Conservation (phyloP, 768 basidiomycete species). For the Cyclocybe cylindracea region DNA sequence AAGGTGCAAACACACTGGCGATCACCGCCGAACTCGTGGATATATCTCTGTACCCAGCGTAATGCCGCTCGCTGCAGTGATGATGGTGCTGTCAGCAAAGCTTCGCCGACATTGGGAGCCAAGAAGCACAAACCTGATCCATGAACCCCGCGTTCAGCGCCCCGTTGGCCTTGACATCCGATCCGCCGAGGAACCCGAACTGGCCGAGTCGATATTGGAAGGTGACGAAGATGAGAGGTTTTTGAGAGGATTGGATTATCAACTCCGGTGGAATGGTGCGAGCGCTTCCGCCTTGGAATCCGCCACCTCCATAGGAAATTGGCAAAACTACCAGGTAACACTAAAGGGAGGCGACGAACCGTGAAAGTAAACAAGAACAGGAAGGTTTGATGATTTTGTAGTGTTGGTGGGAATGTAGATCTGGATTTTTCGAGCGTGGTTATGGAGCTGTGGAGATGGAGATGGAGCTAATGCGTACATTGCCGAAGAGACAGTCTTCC, state of each 20-base stretch:
- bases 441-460: not conserved
- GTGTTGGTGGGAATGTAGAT: constrained; percentile 34
- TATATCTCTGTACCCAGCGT: constrained; percentile 39
- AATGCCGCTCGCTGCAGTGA: constrained; percentile 31
- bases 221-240: constrained; percentile 39
- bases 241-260: constrained; percentile 28
- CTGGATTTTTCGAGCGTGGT: constrained; percentile 14
- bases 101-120: not conserved
- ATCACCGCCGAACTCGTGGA: constrained; percentile 38
- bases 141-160: constrained; percentile 38
- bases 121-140: constrained; percentile 32
- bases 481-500: constrained; percentile 46
- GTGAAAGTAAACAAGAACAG: constrained; percentile 45
- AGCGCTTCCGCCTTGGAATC: constrained; percentile 38
- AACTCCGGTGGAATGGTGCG: constrained; percentile 31
- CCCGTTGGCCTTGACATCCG: constrained; percentile 31
- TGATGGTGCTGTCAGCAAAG: not conserved
- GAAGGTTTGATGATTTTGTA: constrained; percentile 22
- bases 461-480: constrained; percentile 24
- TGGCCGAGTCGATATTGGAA: constrained; percentile 44
- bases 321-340: not conserved
- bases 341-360: constrained; percentile 20
- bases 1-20: constrained; percentile 20
- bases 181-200: constrained; percentile 42
- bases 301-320: constrained; percentile 31